Base-by-base conservation (phyloP, 352 stramenopile species). In the Lagenidium giganteum region DNA sequence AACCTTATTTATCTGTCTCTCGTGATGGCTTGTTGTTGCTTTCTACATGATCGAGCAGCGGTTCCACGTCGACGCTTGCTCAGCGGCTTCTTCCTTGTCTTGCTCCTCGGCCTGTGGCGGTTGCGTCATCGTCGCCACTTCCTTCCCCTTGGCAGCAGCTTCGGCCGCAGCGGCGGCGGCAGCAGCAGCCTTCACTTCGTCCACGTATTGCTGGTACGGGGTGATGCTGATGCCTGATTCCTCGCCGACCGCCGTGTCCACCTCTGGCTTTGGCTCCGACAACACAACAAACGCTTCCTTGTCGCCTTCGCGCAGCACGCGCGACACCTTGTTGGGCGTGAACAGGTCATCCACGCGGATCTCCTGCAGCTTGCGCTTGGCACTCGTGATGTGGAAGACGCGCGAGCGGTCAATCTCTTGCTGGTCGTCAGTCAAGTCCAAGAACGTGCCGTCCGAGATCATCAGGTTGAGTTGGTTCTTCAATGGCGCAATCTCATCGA, bases 401-500 rank as follows among this genome's bases (percentile, higher is more conserved):
- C 61, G 59, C 31, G 62, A 60, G 21, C 78, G 78, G 35, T 90
- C 68, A 49, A 90, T 85, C 16, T 52, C 74, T 45, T 90, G 78
- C 6, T 59, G 38, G 3, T 61, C 30, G 49, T 87, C 66, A 17
- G 22, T 39, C 42, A 90, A 26, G 48, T 87, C 74, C 7, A 90
- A 44, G 29, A 67, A 82, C 14, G 62, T 60, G 36, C 75, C 58
- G 35, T 90, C 78, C 41, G 76, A 85, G 49, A 83, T 79, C 78
- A 90, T 90, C 13, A 90, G 52, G 46, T 87, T 90, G 44, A 90
- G 54, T 42, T 79, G 64, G 54, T 90, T 90, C 61, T 87, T 81
- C 39, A 59, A 70, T 20, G 38, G 37, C 44, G 70, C 59, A 18
- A 90, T 56, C 41, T 82, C 62, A 17, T 64, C 32, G 7, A 84